Percentiles rank a stretch among this genome's conserved stretches.
Conservation (phyloP, 2,329 filamentous ascomycete genomes). For the Corynespora cassiicola region DNA sequence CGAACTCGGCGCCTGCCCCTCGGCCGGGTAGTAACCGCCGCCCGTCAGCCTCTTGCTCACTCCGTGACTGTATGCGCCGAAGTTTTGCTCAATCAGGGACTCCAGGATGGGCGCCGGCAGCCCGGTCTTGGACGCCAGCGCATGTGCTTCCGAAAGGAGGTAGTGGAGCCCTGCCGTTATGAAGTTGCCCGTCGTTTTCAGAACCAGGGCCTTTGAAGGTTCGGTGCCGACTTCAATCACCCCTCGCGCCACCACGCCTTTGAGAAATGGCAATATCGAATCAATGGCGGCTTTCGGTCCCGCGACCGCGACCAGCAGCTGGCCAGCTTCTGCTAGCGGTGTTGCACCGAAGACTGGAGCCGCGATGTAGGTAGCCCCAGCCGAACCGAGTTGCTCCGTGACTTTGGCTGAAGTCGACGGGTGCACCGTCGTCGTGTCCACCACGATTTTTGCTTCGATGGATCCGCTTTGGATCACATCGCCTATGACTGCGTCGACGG, state of each 20-base stretch:
- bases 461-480: constrained; percentile 24
- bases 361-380: constrained; percentile 49
- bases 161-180: constrained; percentile 59
- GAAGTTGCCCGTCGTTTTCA: constrained; percentile 59
- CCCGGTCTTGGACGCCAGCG: constrained; percentile 55
- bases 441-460: constrained; percentile 50
- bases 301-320: constrained; percentile 56
- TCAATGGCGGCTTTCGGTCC: constrained; percentile 48
- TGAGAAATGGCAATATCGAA: constrained; percentile 47
- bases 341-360: constrained; percentile 60
- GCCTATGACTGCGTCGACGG: constrained; percentile 41
- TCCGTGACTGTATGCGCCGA: constrained; percentile 31
- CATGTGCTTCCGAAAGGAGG: constrained; percentile 57
- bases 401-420: constrained; percentile 49
- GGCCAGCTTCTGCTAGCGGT: constrained; percentile 54
- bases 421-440: constrained; percentile 61
- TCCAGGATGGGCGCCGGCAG: constrained; percentile 52
- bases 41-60: constrained; percentile 34
- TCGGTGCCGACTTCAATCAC: constrained; percentile 54
- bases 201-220: constrained; percentile 51
- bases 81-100: constrained; percentile 46
- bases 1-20: constrained; percentile 51
- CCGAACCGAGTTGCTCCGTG: constrained; percentile 29
- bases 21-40: constrained; percentile 31
- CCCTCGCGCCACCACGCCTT: constrained; percentile 48